Evolutionary conservation across 2,329 filamentous ascomycete species (phyloP).

Genomic region (Claviceps sp.): DNA sequence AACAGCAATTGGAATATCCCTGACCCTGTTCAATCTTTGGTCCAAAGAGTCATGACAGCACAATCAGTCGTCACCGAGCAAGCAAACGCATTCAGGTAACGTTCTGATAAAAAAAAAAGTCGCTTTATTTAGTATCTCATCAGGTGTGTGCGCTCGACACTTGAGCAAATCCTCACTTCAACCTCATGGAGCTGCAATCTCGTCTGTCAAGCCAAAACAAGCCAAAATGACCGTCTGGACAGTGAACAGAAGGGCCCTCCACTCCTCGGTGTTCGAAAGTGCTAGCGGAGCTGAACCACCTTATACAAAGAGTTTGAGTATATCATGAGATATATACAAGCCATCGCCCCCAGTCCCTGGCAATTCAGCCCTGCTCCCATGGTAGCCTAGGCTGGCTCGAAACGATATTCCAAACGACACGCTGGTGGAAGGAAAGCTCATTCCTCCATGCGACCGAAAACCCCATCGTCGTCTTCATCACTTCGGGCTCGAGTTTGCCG

Average conservation of each 20-base stretch:
- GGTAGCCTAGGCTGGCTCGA: slow-evolving; percentile 2
- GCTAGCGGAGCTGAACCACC: slow-evolving; percentile 50
- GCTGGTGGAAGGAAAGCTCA: slow-evolving; percentile 24
- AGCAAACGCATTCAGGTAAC: slow-evolving; percentile 1
- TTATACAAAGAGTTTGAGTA: slow-evolving; percentile 26
- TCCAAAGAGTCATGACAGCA: neutral
- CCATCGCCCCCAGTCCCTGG: slow-evolving; percentile 20
- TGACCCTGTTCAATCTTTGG: neutral
- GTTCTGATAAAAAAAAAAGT: neutral
- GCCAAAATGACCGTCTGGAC: slow-evolving; percentile 10
- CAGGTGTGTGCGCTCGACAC: slow-evolving; percentile 49
- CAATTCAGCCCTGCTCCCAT: slow-evolving; percentile 20
- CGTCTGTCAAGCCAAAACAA: slow-evolving; percentile 13
- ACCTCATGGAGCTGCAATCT: slow-evolving; percentile 48
- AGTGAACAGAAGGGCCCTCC: slow-evolving; percentile 28
- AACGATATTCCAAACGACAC: neutral
- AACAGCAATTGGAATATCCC: too few species aligned
- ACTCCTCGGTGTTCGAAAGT: slow-evolving; percentile 57
- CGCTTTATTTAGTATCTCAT: slow-evolving; percentile 23
- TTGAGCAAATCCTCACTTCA: slow-evolving; percentile 52
- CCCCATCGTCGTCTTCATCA: slow-evolving; percentile 86
- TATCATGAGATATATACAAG: slow-evolving; percentile 36
- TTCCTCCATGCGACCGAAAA: slow-evolving; percentile 95
- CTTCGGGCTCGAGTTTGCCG: slow-evolving; percentile 48
- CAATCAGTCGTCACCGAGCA: neutral